Evolutionary conservation across 345 rosid genomes (phyloP).

Genomic region (Sisymbrium altissimum): DNA sequence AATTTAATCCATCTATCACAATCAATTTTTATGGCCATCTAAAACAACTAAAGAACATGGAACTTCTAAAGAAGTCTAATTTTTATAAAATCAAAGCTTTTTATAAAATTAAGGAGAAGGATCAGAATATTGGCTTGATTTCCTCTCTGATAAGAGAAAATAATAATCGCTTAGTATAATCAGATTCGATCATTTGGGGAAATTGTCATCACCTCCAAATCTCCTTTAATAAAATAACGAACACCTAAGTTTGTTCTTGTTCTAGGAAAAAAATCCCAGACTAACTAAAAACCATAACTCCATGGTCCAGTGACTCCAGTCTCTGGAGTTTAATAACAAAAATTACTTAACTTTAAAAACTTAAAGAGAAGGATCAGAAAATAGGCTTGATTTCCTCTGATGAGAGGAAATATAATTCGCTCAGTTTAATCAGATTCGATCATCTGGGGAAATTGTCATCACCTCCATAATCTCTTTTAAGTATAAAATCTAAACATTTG

Average conservation of each 20-base stretch:
- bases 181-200: slow-evolving; percentile 39
- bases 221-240: too few relatives aligned
- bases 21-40: too few relatives aligned
- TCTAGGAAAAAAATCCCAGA: background rate
- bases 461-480: slow-evolving; percentile 21
- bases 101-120: too few relatives aligned
- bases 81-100: too few relatives aligned
- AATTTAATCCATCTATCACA: too few relatives aligned
- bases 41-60: too few relatives aligned
- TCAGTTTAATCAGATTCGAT: slow-evolving; percentile 32
- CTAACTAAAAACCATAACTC: too few relatives aligned
- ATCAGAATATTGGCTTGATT: slow-evolving; percentile 33
- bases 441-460: slow-evolving; percentile 40
- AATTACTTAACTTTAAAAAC: background rate
- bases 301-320: too few relatives aligned
- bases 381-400: slow-evolving; percentile 34
- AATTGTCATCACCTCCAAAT: slow-evolving; percentile 34
- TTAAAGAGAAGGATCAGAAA: slow-evolving; percentile 27
- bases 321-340: too few relatives aligned
- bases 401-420: slow-evolving; percentile 22
- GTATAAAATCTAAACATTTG: background rate
- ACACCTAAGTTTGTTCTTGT: background rate
- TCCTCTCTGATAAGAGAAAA: slow-evolving; percentile 25
- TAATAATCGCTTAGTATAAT: slow-evolving; percentile 26
- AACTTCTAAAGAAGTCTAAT: too few relatives aligned